Evolutionary conservation across 1,284 basidiomycete genomes (phyloP).

Genomic region (Pseudozyma tsukubaensis): DNA sequence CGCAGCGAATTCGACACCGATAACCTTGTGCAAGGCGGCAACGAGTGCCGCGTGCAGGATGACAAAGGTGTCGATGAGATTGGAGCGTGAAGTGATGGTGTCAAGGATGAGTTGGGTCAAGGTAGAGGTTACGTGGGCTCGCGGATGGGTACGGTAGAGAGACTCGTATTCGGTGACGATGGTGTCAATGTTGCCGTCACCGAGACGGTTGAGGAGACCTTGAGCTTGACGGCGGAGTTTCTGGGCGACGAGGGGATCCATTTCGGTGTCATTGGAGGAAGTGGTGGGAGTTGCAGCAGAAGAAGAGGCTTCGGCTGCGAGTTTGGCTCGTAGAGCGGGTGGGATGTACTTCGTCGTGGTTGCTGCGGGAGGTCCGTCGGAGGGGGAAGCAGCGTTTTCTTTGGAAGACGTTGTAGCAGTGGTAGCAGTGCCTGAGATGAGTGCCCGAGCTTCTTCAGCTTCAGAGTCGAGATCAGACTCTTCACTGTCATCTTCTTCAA

Average conservation of each 20-base stretch:
- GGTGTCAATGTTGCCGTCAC: slow-evolving; percentile 86
- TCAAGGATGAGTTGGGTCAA: slow-evolving; percentile 83
- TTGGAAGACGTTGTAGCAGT: not conserved
- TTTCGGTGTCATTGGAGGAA: slow-evolving; percentile 45
- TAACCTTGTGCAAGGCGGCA: slow-evolving; percentile 82
- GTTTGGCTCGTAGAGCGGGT: slow-evolving; percentile 71
- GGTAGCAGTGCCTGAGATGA: slow-evolving; percentile 18
- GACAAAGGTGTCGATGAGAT: slow-evolving; percentile 86
- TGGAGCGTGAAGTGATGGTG: slow-evolving; percentile 83
- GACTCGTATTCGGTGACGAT: slow-evolving; percentile 83
- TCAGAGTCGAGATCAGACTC: slow-evolving; percentile 27
- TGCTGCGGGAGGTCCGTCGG: slow-evolving; percentile 15
- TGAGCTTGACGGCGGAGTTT: slow-evolving; percentile 85
- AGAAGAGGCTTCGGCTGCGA: slow-evolving; percentile 54
- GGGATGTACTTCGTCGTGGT: slow-evolving; percentile 71
- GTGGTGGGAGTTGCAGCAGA: slow-evolving; percentile 1
- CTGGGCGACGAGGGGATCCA: slow-evolving; percentile 68
- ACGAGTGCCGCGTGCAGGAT: slow-evolving; percentile 90
- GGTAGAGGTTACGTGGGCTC: slow-evolving; percentile 86
- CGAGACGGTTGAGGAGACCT: slow-evolving; percentile 86
- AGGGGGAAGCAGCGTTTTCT: slow-evolving; percentile 4
- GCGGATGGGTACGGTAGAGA: slow-evolving; percentile 80
- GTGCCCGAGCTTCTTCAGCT: slow-evolving; percentile 34
- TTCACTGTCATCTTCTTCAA: slow-evolving; percentile 11
- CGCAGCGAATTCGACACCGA: slow-evolving; percentile 90